A percentile compares a stretch with the other conserved stretches of the same genome.
These are phyloP conservation scores for Cryomyces minteri DNA, from an alignment of 495 filamentous ascomycete species.

Conservation along the genomic window DNA sequence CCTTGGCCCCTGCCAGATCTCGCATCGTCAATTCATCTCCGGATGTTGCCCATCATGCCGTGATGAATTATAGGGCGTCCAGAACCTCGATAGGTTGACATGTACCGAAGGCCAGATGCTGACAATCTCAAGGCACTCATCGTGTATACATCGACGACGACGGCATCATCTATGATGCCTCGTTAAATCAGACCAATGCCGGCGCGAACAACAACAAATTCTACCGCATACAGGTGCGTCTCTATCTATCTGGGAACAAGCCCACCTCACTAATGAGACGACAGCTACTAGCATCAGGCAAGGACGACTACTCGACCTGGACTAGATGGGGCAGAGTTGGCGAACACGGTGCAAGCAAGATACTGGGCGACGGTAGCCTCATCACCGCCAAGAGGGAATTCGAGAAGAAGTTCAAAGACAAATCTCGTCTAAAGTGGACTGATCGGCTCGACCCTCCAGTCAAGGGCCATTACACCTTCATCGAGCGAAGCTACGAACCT, in stretches of 20 bases:
- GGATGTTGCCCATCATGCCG: too few relatives aligned
- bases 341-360: conserved; percentile 40
- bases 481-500: conserved; percentile 48
- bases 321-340: conserved; percentile 70
- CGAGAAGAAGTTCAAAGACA: conserved; percentile 60
- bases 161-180: conserved; percentile 46
- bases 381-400: conserved; percentile 33
- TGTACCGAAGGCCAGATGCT: conserved; percentile 6
- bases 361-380: conserved; percentile 25
- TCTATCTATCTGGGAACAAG: background rate
- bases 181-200: conserved; percentile 40
- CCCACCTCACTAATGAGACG: background rate
- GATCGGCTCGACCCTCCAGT: conserved; percentile 40
- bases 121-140: conserved; percentile 9
- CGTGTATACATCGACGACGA: conserved; percentile 45
- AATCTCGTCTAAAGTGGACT: conserved; percentile 51
- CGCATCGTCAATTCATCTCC: too few relatives aligned
- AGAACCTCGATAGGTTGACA: background rate
- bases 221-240: conserved; percentile 37
- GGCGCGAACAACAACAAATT: conserved; percentile 29
- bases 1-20: background rate
- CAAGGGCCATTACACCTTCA: conserved; percentile 53
- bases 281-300: conserved; percentile 12
- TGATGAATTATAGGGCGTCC: too few relatives aligned
- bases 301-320: conserved; percentile 32